A percentile compares a stretch with the other conserved stretches of the same genome.
Conservation (phyloP, 2,329 filamentous ascomycete genomes). For the Fonsecaea nubica region DNA sequence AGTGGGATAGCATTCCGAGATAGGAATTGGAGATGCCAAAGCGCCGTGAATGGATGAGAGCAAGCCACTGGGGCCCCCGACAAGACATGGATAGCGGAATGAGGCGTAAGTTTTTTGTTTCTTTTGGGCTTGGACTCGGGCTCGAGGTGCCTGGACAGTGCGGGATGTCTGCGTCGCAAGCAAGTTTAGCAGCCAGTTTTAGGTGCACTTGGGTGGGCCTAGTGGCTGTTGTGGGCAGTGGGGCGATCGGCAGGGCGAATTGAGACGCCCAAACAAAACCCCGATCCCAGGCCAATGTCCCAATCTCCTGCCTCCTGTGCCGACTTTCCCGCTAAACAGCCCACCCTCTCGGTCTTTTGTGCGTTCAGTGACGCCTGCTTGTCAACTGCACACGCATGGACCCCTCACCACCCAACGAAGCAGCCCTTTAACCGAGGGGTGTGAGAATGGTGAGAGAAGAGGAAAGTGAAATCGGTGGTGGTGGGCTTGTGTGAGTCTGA, state of each 20-base stretch:
- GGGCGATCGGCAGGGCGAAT: conserved; percentile 29
- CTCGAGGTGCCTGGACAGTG: conserved; percentile 17
- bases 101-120: conserved; percentile 27
- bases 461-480: background rate
- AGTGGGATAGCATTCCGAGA: conserved; percentile 17
- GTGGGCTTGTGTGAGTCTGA: conserved; percentile 1
- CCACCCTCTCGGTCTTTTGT: conserved; percentile 11
- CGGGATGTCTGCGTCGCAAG: conserved; percentile 26
- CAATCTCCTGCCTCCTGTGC: conserved; percentile 24
- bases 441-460: background rate
- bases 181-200: conserved; percentile 15
- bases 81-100: conserved; percentile 21
- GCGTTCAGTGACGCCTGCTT: conserved; percentile 2
- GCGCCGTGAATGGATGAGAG: conserved; percentile 24
- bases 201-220: conserved; percentile 1
- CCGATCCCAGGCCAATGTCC: conserved; percentile 6
- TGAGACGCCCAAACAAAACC: conserved; percentile 3
- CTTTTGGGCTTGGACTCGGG: background rate
- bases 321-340: conserved; percentile 33
- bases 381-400: conserved; percentile 8
- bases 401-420: conserved; percentile 10
- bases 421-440: conserved; percentile 8
- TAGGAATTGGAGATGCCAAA: conserved; percentile 1
- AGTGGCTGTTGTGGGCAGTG: conserved; percentile 8
- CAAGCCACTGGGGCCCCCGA: conserved; percentile 2